Conservation (phyloP, 176 grass and related monocot species). For the Miscanthus lutarioriparius region DNA sequence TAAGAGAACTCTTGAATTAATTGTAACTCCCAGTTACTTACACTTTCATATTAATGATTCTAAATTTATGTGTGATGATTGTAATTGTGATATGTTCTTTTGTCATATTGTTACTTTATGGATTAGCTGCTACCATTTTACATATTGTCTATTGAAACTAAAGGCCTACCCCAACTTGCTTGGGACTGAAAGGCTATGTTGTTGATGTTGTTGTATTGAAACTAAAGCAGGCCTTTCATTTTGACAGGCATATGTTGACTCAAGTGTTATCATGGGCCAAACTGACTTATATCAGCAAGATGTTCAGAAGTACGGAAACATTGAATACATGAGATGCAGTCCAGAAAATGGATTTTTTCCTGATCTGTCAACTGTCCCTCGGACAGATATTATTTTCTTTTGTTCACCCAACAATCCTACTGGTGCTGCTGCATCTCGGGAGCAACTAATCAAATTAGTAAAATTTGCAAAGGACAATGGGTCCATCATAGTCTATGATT, state of each 20-base stretch:
- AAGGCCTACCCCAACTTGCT: no score
- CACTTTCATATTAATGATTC: background rate
- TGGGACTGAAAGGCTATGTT: no score
- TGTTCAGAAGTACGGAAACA: conserved; percentile 77
- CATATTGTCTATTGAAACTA: conserved; percentile 8
- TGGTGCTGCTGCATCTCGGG: conserved; percentile 72
- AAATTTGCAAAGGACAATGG: conserved; percentile 89
- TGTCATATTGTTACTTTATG: background rate
- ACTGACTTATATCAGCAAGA: conserved; percentile 77
- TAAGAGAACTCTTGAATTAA: conserved; percentile 36
- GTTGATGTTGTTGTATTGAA: no score
- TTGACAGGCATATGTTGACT: conserved; percentile 90
- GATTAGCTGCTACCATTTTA: background rate
- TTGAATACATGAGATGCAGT: conserved; percentile 90
- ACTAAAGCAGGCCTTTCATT: conserved; percentile 21
- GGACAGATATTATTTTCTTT: conserved; percentile 89
- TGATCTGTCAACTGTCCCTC: conserved; percentile 68
- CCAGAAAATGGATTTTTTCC: conserved; percentile 95
- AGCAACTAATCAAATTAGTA: conserved; percentile 72
- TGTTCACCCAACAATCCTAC: conserved; percentile 98
- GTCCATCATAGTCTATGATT: conserved; percentile 93
- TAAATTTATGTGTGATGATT: background rate
- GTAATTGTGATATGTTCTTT: background rate
- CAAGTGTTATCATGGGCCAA: conserved; percentile 89
- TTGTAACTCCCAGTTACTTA: background rate